Evolutionary conservation across 768 basidiomycete genomes (phyloP).

Genomic region (Lactarius trivialis): DNA sequence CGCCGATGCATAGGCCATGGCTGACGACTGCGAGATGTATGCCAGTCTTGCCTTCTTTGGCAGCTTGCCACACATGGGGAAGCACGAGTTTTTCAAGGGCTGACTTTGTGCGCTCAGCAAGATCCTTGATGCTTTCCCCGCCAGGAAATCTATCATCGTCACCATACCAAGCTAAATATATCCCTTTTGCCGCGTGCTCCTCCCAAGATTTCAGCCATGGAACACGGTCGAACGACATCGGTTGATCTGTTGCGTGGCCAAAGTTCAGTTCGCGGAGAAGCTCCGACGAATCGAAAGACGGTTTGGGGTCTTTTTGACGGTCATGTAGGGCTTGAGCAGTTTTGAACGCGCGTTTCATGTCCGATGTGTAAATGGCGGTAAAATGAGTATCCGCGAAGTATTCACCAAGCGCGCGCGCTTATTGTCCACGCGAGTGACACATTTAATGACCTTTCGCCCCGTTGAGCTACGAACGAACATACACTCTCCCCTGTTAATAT

Average conservation of each 20-base stretch:
- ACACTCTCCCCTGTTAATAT: constrained; percentile 30
- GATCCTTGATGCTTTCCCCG: constrained; percentile 63
- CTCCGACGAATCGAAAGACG: constrained; percentile 40
- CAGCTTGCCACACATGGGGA: constrained; percentile 45
- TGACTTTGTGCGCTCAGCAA: constrained; percentile 47
- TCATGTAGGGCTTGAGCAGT: constrained; percentile 54
- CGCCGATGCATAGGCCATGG: constrained; percentile 62
- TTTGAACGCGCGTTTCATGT: constrained; percentile 53
- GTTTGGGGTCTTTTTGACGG: constrained; percentile 42
- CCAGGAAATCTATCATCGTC: constrained; percentile 53
- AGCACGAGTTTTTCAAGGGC: constrained; percentile 48
- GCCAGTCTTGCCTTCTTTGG: constrained; percentile 33
- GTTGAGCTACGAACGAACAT: background rate
- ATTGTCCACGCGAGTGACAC: constrained; percentile 18
- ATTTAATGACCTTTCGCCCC: background rate
- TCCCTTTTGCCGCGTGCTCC: constrained; percentile 45
- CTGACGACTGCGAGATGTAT: constrained; percentile 63
- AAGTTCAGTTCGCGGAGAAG: constrained; percentile 64
- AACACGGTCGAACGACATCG: constrained; percentile 33
- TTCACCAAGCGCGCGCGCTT: constrained; percentile 42
- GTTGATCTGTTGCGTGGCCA: constrained; percentile 60
- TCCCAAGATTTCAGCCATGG: constrained; percentile 26
- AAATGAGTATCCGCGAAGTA: constrained; percentile 44
- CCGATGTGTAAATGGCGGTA: constrained; percentile 56
- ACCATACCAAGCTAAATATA: constrained; percentile 44